Base-by-base conservation (phyloP, 495 filamentous ascomycete species). In the Tetracladium marchalianum region DNA sequence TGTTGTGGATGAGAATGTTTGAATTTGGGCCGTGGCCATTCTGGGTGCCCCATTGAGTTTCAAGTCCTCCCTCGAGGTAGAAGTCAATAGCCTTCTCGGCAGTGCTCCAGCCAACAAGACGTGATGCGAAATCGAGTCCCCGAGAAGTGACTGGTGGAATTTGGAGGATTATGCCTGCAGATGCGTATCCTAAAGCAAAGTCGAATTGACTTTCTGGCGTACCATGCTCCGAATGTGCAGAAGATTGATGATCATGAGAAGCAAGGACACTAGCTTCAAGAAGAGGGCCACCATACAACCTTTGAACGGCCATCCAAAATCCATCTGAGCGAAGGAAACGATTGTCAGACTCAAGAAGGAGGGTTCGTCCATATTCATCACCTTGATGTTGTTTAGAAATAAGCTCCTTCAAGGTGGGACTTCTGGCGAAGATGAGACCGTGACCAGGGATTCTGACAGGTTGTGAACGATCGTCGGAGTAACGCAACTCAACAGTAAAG, bases 61-160 rank as follows among this genome's bases (percentile, higher is more conserved):
- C 49, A 27, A 63, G 44, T 9, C 54, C 62, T 42, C 63, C 62
- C 41, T 63, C 57, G 11, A 68, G 49, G 6, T 56, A 56, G 39
- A 68, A 69, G 35, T 59, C 62, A 16, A 75, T 53, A 27, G 66
- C 71, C 11, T 62, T 55, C 46, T 78, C 76, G 10, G 80, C 44
- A 3, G 73, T 81, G 6, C 66, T 62, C 76, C 76, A 80, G 44
- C 47, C 59, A 19, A 82, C 49, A 15, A 72, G 61, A 16, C 61
- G 57, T 35, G 51, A 52, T 10, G 73, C 74, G 44, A 73, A 60
- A 11, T 71, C 62, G 12, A 75, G 41, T 11, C 71, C 74, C 8
- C 66, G 57, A 11, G 58, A 42, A 17, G 68, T 53, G 1, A 79
- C 65, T 38, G 60, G 56, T 7, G 51, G 56, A 35, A 78, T 65